phyloP scores from a whole-genome alignment of 345 rosid genomes.

The Eutrema yunnanense region DNA sequence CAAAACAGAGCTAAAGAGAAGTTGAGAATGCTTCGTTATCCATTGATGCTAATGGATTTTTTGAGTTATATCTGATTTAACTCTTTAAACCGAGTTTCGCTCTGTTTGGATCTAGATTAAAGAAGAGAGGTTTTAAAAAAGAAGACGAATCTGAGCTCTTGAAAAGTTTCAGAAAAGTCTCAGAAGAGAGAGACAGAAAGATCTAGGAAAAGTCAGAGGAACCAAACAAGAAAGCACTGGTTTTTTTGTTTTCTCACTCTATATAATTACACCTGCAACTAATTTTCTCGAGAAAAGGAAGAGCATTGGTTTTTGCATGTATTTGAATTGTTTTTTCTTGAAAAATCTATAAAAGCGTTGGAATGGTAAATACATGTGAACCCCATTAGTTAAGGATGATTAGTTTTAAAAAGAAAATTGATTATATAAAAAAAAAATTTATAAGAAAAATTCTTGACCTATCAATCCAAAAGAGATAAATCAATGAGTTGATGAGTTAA shows the following conservation, averaged over 20 bases:
- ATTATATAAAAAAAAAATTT: neutral
- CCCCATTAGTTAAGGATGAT: slow-evolving; percentile 20
- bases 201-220: slow-evolving; percentile 17
- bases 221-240: slow-evolving; percentile 13
- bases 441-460: neutral
- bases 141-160: slow-evolving; percentile 8
- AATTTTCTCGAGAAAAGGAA: slow-evolving; percentile 19
- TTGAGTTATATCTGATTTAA: neutral
- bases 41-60: neutral
- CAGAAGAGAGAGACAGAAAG: neutral
- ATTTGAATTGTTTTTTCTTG: neutral
- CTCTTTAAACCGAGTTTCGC: neutral
- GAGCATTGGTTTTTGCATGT: slow-evolving; percentile 14
- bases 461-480: neutral
- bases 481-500: no score
- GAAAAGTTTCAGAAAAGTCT: slow-evolving; percentile 4
- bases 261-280: slow-evolving; percentile 16
- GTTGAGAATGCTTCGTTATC: neutral
- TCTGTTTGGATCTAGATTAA: neutral
- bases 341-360: neutral
- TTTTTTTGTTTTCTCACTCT: neutral
- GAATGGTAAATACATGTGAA: slow-evolving; percentile 27
- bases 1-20: slow-evolving; percentile 1
- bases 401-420: neutral
- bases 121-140: neutral